Evolutionary conservation across 2,329 filamentous ascomycete genomes (phyloP).

Genomic region (Ambrosiella xylebori): DNA sequence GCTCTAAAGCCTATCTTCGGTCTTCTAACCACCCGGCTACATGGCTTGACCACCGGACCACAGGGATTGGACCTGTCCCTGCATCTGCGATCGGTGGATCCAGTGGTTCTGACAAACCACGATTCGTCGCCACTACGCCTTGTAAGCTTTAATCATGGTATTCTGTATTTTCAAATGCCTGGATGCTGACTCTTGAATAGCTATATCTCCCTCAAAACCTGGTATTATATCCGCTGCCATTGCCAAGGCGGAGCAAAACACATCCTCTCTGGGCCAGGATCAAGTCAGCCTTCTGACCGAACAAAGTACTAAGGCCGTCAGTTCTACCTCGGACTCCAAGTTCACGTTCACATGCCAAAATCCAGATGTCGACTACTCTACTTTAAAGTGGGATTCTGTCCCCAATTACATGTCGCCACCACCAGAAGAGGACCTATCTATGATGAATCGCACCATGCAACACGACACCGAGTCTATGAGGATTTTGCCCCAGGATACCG

Average conservation of each 20-base stretch:
- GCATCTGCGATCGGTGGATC: slow-evolving; percentile 14
- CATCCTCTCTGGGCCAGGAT: slow-evolving; percentile 52
- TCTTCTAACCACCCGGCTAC: slow-evolving; percentile 22
- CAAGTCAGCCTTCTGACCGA: slow-evolving; percentile 65
- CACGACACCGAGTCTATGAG: too few relatives aligned
- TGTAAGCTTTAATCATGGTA: neutral
- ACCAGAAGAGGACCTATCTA: neutral
- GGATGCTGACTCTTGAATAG: neutral
- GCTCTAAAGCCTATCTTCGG: slow-evolving; percentile 44
- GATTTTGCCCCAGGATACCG: too few relatives aligned
- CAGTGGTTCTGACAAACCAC: slow-evolving; percentile 29
- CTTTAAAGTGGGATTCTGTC: slow-evolving; percentile 50
- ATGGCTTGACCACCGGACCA: slow-evolving; percentile 9
- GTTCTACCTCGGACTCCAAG: slow-evolving; percentile 58
- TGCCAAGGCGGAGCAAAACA: slow-evolving; percentile 57
- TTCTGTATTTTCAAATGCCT: neutral
- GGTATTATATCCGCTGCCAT: slow-evolving; percentile 90
- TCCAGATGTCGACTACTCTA: slow-evolving; percentile 43
- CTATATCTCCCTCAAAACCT: slow-evolving; percentile 14
- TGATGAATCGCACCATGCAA: too few relatives aligned
- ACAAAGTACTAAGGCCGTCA: slow-evolving; percentile 37
- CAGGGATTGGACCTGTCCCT: slow-evolving; percentile 11
- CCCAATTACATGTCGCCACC: slow-evolving; percentile 10
- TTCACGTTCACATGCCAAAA: slow-evolving; percentile 96
- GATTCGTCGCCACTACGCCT: neutral